phyloP scores from a whole-genome alignment of 306 rosid species.

The Vigna mungo region DNA sequence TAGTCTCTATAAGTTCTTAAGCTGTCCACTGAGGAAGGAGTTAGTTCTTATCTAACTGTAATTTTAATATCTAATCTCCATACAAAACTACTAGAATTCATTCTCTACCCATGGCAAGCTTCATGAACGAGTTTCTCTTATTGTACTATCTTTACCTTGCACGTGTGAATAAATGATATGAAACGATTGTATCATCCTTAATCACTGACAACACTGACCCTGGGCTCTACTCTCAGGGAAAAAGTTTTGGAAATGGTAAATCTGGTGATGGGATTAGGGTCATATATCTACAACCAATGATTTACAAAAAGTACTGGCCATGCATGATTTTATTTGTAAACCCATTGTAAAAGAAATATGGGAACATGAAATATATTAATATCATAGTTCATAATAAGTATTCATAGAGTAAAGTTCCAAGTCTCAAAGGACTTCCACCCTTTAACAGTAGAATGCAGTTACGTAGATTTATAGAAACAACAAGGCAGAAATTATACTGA shows the following conservation, averaged over 20 bases:
- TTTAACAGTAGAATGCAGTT: background rate
- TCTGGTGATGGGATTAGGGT: too few species aligned
- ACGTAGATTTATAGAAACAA: background rate
- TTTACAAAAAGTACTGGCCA: background rate
- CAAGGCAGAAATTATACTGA: background rate
- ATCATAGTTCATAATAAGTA: background rate
- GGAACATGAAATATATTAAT: background rate
- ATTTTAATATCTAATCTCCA: too few species aligned
- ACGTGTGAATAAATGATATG: too few species aligned
- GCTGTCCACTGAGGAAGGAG: slow-evolving; percentile 13
- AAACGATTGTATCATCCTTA: too few species aligned
- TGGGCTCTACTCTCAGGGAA: too few species aligned
- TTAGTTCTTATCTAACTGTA: background rate
- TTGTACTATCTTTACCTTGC: too few species aligned
- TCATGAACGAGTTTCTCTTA: too few species aligned
- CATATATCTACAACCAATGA: slow-evolving; percentile 1
- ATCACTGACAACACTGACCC: too few species aligned
- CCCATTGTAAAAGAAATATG: background rate
- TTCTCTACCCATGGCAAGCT: too few species aligned
- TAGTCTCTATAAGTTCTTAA: slow-evolving; percentile 27
- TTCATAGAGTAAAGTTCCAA: background rate
- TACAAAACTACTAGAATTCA: too few species aligned
- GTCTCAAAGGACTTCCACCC: background rate
- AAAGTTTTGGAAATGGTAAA: too few species aligned
- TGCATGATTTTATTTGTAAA: slow-evolving; percentile 6